phyloP scores from a whole-genome alignment of 164 flowering plant genomes.

The Kalanchoe fedtschenkoi region DNA sequence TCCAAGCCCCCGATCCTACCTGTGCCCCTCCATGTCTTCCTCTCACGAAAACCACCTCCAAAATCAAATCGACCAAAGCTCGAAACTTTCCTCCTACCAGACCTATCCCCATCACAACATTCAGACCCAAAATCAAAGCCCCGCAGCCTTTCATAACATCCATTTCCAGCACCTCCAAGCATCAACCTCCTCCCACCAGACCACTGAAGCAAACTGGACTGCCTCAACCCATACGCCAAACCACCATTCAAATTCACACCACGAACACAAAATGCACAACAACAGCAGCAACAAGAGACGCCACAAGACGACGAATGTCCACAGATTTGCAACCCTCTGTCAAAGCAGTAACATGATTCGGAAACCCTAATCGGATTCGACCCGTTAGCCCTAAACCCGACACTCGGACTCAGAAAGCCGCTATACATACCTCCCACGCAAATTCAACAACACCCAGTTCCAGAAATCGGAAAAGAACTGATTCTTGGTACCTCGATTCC shows the following conservation, averaged over 20 bases:
- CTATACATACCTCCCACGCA: constrained; percentile 23
- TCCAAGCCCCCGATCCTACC: constrained; percentile 17
- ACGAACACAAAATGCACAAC: constrained; percentile 3
- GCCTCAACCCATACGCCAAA: constrained; percentile 28
- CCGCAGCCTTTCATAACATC: constrained; percentile 11
- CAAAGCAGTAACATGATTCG: constrained; percentile 23
- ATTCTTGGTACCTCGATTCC: too few relatives aligned
- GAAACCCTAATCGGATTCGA: constrained; percentile 24
- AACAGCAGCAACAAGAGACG: constrained; percentile 13
- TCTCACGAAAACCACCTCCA: constrained; percentile 13
- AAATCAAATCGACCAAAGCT: background rate
- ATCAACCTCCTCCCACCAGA: constrained; percentile 23
- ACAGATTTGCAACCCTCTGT: constrained; percentile 12
- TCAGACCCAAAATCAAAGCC: too few relatives aligned
- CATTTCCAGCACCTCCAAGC: constrained; percentile 16
- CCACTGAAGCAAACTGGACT: constrained; percentile 36
- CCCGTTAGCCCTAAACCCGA: constrained; percentile 29
- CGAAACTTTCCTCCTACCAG: too few relatives aligned
- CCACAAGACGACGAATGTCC: background rate
- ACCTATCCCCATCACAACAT: too few relatives aligned
- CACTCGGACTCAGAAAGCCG: constrained; percentile 30
- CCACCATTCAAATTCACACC: constrained; percentile 7
- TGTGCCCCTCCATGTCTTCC: constrained; percentile 16
- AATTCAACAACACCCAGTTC: background rate
- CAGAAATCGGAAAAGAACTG: background rate